Conservation (phyloP, 2,329 filamentous ascomycete species). For the Neodidymelliopsis sp. region DNA sequence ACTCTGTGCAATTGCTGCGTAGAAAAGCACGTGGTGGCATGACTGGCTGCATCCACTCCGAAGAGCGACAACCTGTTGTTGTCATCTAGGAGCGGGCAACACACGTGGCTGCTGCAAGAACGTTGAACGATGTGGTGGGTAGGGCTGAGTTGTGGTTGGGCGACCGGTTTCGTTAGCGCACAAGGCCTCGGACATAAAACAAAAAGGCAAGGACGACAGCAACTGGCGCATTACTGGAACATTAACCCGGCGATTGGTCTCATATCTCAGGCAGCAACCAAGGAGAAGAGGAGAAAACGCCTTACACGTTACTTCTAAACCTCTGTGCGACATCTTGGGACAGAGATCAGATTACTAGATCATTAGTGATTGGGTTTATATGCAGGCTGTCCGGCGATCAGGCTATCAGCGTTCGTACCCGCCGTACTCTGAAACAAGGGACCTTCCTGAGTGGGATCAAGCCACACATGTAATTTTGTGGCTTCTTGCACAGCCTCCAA, state of each 20-base stretch:
- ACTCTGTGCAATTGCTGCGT: too few relatives aligned
- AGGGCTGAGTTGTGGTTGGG: conserved; percentile 43
- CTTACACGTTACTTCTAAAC: too few relatives aligned
- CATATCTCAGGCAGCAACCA: conserved; percentile 9
- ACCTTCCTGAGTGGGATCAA: conserved; percentile 4
- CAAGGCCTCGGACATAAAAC: conserved; percentile 4
- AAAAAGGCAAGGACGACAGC: too few relatives aligned
- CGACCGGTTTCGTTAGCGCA: conserved; percentile 8
- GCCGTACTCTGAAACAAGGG: conserved; percentile 13
- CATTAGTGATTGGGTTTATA: too few relatives aligned
- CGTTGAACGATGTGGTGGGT: conserved; percentile 40
- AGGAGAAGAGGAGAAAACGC: not conserved
- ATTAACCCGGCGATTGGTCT: not conserved
- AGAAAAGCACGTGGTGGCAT: not conserved
- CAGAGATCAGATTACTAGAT: not conserved
- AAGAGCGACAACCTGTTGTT: not conserved
- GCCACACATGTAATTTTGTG: conserved; percentile 8
- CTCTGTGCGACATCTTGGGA: not conserved
- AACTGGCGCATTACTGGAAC: conserved; percentile 7
- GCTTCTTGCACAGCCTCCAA: conserved; percentile 13
- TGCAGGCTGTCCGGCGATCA: not conserved
- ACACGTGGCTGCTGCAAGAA: conserved; percentile 45
- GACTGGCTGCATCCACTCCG: not conserved
- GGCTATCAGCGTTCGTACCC: not conserved
- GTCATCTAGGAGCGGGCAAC: conserved; percentile 17